Evolutionary conservation across 2,329 filamentous ascomycete species (phyloP), one percentile per base, ranked within the genome.

Genomic region (Rugonectria rugulosa): DNA sequence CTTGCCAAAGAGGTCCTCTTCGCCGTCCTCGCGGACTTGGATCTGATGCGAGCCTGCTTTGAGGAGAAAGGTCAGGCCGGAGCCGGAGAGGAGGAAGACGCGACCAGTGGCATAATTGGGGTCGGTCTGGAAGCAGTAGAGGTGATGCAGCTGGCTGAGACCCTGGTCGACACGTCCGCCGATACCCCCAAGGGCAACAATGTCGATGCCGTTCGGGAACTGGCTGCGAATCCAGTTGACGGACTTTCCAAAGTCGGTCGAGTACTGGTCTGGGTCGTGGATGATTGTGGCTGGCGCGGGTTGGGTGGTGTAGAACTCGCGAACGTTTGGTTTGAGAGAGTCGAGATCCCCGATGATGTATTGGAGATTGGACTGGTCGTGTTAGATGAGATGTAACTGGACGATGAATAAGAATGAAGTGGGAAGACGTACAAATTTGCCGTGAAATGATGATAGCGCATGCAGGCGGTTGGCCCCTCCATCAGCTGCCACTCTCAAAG

Each of bases 81-180:
- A 86, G 57, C 89, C 88, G 2, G 91, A 93, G 40, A 97, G 81
- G 8, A 99, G 82, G 74, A 88, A 97, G 61, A 98, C 74, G 21
- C 83, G 77, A 5, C 87, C 87, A 10, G 76, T 64, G 23, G 73
- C 70, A 56, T 84, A 82, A 20, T 68, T 70, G 0, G 80, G 75
- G 38, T 82, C 75, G 10, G 72, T 64, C 68, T 88, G 85, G 71
- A 84, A 87, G 43, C 84, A 73, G 64, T 86, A 93, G 40, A 98
- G 81, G 70, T 97, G 91, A 71, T 97, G 91, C 47, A 99, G 82
- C 66, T 96, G 88, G 53, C 91, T 92, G 42, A 99, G 82, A 2
- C 89, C 94, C 72, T 99, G 95, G 73, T 99, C 95, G 14, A 98
- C 90, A 24, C 95, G 87, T 6, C 95, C 95, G 37, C 91, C 92